Evolutionary conservation across 2,329 filamentous ascomycete genomes (phyloP).

Genomic region (Xylariaceae sp.): DNA sequence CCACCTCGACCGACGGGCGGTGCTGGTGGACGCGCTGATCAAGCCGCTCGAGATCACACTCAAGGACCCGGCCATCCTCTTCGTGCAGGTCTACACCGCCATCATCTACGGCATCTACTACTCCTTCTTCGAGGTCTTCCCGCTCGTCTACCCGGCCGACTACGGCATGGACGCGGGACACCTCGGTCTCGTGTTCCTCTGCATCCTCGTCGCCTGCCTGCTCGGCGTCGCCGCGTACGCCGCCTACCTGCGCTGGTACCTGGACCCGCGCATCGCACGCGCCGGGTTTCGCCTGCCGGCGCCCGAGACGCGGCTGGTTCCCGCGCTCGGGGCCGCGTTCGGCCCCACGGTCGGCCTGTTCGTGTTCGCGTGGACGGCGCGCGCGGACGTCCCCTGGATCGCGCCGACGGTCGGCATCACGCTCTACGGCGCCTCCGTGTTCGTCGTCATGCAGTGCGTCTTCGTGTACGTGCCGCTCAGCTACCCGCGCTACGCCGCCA

Average conservation of each 20-base stretch:
- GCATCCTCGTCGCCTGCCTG: conserved; percentile 59
- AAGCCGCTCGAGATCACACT: conserved; percentile 63
- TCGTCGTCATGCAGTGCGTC: conserved; percentile 61
- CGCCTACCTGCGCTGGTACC: conserved; percentile 54
- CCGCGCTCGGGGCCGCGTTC: conserved; percentile 56
- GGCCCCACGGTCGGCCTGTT: conserved; percentile 62
- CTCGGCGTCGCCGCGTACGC: conserved; percentile 54
- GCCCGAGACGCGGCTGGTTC: conserved; percentile 58
- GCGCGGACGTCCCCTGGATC: conserved; percentile 55
- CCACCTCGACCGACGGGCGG: conserved; percentile 50
- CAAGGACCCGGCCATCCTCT: conserved; percentile 64
- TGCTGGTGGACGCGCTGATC: conserved; percentile 60
- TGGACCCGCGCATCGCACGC: conserved; percentile 53
- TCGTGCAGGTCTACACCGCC: conserved; percentile 63
- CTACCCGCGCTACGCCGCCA: conserved; percentile 60
- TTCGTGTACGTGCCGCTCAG: conserved; percentile 61
- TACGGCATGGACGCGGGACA: conserved; percentile 63
- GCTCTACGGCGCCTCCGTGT: conserved; percentile 55
- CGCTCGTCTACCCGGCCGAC: conserved; percentile 60
- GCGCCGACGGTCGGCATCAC: conserved; percentile 60
- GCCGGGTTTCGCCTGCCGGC: conserved; percentile 53
- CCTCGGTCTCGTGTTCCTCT: conserved; percentile 63
- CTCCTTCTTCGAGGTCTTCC: conserved; percentile 68
- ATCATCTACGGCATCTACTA: conserved; percentile 66
- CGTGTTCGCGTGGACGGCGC: conserved; percentile 61